phyloP scores from a whole-genome alignment of 371 early-diverging fungal genomes.

The Lichtheimia ramosa region DNA sequence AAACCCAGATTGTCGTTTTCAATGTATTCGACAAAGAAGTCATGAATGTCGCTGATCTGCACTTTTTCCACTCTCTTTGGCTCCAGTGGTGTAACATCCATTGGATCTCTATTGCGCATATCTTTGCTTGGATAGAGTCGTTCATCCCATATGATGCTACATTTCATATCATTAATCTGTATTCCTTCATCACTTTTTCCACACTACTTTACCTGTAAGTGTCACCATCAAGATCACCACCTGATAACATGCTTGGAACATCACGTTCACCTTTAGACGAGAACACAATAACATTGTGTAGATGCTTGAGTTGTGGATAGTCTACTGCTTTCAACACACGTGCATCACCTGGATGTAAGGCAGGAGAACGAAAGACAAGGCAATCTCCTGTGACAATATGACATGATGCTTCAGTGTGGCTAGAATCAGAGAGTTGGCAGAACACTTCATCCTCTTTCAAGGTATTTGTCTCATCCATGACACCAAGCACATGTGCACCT shows the following conservation, averaged over 20 bases:
- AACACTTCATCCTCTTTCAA: slow-evolving; percentile 69
- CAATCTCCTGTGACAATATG: slow-evolving; percentile 43
- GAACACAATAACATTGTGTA: slow-evolving; percentile 78
- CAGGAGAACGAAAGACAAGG: slow-evolving; percentile 64
- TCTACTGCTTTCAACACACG: slow-evolving; percentile 65
- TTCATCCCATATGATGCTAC: slow-evolving; percentile 65
- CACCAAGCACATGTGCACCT: slow-evolving; percentile 65
- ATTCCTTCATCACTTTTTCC: not conserved
- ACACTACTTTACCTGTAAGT: slow-evolving; percentile 42
- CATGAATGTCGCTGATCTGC: slow-evolving; percentile 41
- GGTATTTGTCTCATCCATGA: slow-evolving; percentile 72
- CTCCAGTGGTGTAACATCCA: slow-evolving; percentile 25
- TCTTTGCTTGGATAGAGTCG: slow-evolving; percentile 24
- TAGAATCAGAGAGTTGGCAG: slow-evolving; percentile 33
- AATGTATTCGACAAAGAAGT: slow-evolving; percentile 65
- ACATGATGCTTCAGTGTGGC: slow-evolving; percentile 17
- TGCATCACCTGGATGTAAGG: slow-evolving; percentile 80
- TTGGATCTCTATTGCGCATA: not conserved
- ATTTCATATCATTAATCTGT: not conserved
- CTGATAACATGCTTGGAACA: slow-evolving; percentile 71
- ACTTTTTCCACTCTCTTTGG: slow-evolving; percentile 29
- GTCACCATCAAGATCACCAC: slow-evolving; percentile 84
- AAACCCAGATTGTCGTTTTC: slow-evolving; percentile 62
- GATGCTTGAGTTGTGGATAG: slow-evolving; percentile 49
- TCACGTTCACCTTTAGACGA: slow-evolving; percentile 66